These are phyloP conservation scores for Phytophthora colocasiae DNA, from an alignment of 352 stramenopile species.

Conservation along the genomic window DNA sequence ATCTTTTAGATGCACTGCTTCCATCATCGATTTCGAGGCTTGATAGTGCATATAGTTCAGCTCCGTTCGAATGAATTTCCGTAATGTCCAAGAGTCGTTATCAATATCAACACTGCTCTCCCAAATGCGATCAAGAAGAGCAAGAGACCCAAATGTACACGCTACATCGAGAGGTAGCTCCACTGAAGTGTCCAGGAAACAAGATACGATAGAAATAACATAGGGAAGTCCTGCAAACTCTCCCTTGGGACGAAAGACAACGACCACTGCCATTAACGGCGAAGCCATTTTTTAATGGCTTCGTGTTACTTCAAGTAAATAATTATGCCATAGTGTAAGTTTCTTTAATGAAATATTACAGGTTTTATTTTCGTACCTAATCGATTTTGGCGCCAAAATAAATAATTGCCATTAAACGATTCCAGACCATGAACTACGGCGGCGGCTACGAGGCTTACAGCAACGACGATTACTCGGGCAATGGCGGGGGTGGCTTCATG, in stretches of 20 bases:
- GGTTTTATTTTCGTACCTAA: background rate
- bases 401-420: background rate
- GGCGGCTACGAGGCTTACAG: conserved; percentile 78
- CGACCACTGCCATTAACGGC: conserved; percentile 1
- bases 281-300: background rate
- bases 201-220: background rate
- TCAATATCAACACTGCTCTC: background rate
- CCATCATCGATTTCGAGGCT: background rate
- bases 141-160: background rate
- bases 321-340: too few species aligned
- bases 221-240: background rate
- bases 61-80: conserved; percentile 1
- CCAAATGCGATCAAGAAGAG: conserved; percentile 9
- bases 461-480: conserved; percentile 61
- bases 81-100: background rate
- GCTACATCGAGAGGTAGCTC: conserved; percentile 1
- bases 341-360: too few species aligned
- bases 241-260: background rate
- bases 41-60: background rate
- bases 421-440: conserved; percentile 62
- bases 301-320: too few species aligned
- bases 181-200: conserved; percentile 14
- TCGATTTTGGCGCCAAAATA: conserved; percentile 25
- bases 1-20: background rate
- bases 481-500: conserved; percentile 76